Evolutionary conservation across 78 protist species (phyloP).

Genomic region (Dictyostelium capitatum): DNA sequence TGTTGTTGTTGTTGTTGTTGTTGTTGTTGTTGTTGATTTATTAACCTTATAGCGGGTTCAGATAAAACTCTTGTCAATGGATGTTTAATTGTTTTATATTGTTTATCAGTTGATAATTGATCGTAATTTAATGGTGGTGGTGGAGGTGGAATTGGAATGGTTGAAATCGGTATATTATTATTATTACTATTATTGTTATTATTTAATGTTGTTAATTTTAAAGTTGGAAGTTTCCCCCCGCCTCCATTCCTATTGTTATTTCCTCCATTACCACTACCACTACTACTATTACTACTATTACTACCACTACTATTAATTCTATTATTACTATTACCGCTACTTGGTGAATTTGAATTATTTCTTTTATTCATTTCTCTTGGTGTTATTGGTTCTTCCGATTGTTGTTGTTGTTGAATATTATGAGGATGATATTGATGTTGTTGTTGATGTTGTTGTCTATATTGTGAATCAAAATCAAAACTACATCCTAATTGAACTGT

Average conservation of each 20-base stretch:
- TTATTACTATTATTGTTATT: not conserved
- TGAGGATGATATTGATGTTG: too few relatives aligned
- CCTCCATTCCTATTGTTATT: not conserved
- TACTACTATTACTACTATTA: not conserved
- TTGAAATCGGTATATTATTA: not conserved
- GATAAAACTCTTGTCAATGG: constrained; percentile 52
- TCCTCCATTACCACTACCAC: not conserved
- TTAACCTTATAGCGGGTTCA: constrained; percentile 31
- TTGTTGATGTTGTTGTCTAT: not conserved
- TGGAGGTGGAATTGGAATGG: not conserved
- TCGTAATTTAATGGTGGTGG: too few relatives aligned
- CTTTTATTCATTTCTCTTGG: not conserved
- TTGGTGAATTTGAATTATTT: not conserved
- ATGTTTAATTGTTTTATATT: constrained; percentile 44
- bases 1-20: not conserved
- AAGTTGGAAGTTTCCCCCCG: not conserved
- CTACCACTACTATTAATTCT: not conserved
- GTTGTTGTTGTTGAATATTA: not conserved
- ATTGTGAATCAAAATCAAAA: not conserved
- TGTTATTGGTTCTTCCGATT: not conserved
- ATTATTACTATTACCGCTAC: not conserved
- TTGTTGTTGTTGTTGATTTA: not conserved
- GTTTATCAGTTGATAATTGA: not conserved
- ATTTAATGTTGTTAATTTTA: not conserved
- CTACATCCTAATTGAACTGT: constrained; percentile 42